Conservation (phyloP, 1,284 basidiomycete species). For the Polyporus tsugae region DNA sequence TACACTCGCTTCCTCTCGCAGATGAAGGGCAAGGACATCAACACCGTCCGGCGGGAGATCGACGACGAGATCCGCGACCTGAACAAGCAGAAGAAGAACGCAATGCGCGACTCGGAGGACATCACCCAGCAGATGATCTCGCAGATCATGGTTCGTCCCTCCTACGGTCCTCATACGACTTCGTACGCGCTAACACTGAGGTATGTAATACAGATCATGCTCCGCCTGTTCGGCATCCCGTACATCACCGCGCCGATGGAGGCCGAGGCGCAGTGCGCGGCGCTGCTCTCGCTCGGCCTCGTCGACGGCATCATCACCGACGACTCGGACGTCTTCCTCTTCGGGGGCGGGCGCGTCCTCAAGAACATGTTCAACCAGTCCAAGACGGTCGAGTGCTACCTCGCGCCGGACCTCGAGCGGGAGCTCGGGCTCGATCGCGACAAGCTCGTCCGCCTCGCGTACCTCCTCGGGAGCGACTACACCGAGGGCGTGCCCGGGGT, state of each 20-base stretch:
- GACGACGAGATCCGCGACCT: conserved; percentile 90
- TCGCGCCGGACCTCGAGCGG: conserved; percentile 84
- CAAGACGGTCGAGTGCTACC: conserved; percentile 97
- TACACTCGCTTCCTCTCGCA: conserved; percentile 93
- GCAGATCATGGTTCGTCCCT: conserved; percentile 87
- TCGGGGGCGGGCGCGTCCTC: conserved; percentile 92
- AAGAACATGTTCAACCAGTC: conserved; percentile 99
- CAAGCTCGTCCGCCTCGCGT: conserved; percentile 89
- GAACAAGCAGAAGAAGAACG: conserved; percentile 85
- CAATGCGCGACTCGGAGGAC: conserved; percentile 94
- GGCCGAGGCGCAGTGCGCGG: conserved; percentile 98
- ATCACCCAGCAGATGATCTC: conserved; percentile 94
- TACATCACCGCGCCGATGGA: conserved; percentile 99
- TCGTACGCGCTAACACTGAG: neutral
- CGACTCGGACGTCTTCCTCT: conserved; percentile 98
- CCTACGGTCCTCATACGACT: neutral
- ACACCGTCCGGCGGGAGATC: conserved; percentile 86
- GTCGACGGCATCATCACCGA: conserved; percentile 99
- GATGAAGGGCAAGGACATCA: conserved; percentile 85
- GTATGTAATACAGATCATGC: conserved; percentile 65
- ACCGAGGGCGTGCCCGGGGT: conserved; percentile 95
- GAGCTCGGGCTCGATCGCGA: conserved; percentile 92
- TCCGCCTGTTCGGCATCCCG: conserved; percentile 95
- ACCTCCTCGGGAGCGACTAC: conserved; percentile 97
- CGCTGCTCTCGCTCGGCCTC: conserved; percentile 84